Evolutionary conservation across 805 yeast genomes (phyloP).

Genomic region (Yarrowia divulgata): DNA sequence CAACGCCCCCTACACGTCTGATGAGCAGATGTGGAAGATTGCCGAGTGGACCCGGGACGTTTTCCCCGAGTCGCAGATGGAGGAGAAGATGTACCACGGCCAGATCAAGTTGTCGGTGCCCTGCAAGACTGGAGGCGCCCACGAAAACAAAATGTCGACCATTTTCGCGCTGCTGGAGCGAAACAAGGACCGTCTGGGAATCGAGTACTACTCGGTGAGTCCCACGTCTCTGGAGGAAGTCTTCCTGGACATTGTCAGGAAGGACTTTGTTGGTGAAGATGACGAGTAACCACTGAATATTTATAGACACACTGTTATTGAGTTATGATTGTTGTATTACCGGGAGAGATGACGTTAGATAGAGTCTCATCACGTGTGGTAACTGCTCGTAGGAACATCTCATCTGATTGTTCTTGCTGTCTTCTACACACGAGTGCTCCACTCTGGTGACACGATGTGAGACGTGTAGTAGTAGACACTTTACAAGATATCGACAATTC

Average conservation of each 20-base stretch:
- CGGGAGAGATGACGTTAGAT: no score
- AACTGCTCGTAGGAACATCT: no score
- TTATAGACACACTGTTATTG: conserved; percentile 3
- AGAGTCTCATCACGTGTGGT: no score
- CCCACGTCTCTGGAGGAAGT: conserved; percentile 50
- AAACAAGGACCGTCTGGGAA: conserved; percentile 42
- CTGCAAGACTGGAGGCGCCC: conserved; percentile 33
- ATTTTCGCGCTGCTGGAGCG: conserved; percentile 44
- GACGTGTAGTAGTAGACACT: no score
- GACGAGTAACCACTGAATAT: not conserved
- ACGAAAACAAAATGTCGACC: conserved; percentile 40
- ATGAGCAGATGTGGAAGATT: conserved; percentile 46
- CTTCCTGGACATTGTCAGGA: conserved; percentile 48
- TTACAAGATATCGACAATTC: no score
- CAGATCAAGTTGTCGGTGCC: conserved; percentile 49
- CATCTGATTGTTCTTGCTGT: no score
- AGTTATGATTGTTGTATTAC: no score
- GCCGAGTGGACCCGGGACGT: conserved; percentile 44
- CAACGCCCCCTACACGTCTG: conserved; percentile 47
- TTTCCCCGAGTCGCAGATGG: conserved; percentile 46
- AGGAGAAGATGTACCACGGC: conserved; percentile 49
- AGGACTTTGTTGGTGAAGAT: conserved; percentile 36
- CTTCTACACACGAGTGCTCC: no score
- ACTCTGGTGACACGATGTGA: no score
- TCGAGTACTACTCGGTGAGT: conserved; percentile 49